Evolutionary conservation across 768 basidiomycete species (phyloP), one percentile per base, ranked within the genome.

Genomic region (Lactifluus rugatus): DNA sequence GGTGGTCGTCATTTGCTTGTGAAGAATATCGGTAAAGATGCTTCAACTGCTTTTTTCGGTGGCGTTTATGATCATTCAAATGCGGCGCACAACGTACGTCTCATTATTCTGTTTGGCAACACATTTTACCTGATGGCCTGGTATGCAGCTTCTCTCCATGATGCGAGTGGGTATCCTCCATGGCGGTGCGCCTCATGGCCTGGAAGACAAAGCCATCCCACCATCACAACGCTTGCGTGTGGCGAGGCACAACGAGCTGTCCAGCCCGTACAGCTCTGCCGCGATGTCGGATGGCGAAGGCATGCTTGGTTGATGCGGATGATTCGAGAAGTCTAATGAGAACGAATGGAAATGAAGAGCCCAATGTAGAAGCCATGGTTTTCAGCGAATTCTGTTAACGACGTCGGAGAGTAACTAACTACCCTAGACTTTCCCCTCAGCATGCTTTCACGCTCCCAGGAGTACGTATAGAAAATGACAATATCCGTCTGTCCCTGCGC

Each of bases 31-130:
- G 93, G 93, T 56, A 89, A 82, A 69, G 93, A 95, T 66, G 93
- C 89, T 2, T 92, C 92, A 3, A 89, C 90, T 0, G 92, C 93
- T 6, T 96, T 95, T 78, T 93, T 95, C 66, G 93, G 93, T 61
- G 89, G 88, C 58, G 85, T 93, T 0, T 91, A 91, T 66, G 87
- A 89, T 64, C 90, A 92, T 67, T 89, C 87, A 31, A 92, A 92
- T 67, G 87, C 89, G 46, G 88, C 90, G 6, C 88, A 92, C 70
- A 91, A 92, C 66, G 84, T 85, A 66, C 37, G 83, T 3, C 71
- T 16, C 37, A 2, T 51, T 46, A 2, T 51, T 46, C 32, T n/a
- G 1, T 26, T 48, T 32, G 6, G 19, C n/a, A n/a, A 32, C 28
- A 1, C 21, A 16, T 60, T 21, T 44, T 64, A 17, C 58, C 52